These are phyloP conservation scores for Cryptosporidium sp. DNA, from an alignment of 169 alveolate genomes.

Conservation along the genomic window DNA sequence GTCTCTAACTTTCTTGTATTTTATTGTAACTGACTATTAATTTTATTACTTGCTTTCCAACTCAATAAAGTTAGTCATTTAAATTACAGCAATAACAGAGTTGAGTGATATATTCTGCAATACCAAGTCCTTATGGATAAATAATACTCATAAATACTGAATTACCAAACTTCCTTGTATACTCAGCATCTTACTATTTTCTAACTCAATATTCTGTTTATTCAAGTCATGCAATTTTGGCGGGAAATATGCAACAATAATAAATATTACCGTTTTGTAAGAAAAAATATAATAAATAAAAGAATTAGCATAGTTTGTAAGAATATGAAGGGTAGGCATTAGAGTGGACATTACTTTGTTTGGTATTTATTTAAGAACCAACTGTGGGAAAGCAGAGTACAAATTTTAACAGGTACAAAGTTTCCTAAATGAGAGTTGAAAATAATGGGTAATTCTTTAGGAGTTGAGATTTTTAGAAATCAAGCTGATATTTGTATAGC, in stretches of 20 bases:
- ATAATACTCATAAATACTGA: too few relatives aligned
- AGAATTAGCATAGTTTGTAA: background rate
- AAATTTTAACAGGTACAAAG: background rate
- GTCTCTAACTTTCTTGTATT: too few relatives aligned
- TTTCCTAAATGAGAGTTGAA: background rate
- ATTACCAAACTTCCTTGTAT: background rate
- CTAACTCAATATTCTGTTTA: background rate
- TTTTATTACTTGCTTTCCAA: too few relatives aligned
- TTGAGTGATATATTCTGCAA: too few relatives aligned
- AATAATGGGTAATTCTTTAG: slow-evolving; percentile 11
- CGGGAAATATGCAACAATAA: background rate
- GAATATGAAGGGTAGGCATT: background rate
- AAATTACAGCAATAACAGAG: background rate
- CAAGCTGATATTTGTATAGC: slow-evolving; percentile 23
- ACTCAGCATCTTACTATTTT: background rate
- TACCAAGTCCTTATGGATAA: too few relatives aligned
- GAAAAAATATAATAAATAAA: background rate
- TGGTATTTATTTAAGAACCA: background rate
- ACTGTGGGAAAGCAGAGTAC: background rate
- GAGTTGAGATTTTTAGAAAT: slow-evolving; percentile 17
- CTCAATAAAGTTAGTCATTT: background rate
- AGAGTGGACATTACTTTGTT: background rate
- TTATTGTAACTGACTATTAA: too few relatives aligned
- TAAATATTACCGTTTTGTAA: background rate
- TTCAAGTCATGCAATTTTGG: background rate